These are phyloP conservation scores for Seiridium cupressi DNA, from an alignment of 2,329 filamentous ascomycete genomes.

Conservation along the genomic window DNA sequence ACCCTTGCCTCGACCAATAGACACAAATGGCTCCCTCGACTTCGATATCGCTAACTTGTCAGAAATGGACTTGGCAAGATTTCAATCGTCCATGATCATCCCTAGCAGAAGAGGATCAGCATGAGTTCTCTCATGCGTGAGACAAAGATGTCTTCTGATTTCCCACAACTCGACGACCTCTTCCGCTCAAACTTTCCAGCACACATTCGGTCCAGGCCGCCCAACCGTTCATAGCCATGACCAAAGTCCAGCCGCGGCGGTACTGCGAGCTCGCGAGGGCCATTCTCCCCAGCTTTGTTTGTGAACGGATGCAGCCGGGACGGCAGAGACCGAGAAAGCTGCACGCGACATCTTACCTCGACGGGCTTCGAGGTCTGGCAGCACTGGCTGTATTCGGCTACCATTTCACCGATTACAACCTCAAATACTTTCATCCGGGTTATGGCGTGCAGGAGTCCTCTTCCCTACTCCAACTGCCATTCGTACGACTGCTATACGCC, in stretches of 20 bases:
- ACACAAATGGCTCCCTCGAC: no score
- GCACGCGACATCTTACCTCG: constrained; percentile 45
- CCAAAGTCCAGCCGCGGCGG: background rate
- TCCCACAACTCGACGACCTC: no score
- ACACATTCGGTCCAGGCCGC: background rate
- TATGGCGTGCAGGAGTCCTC: constrained; percentile 31
- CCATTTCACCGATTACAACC: constrained; percentile 33
- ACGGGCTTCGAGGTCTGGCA: constrained; percentile 48
- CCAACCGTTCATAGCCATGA: background rate
- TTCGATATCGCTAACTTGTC: no score
- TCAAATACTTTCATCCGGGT: constrained; percentile 28
- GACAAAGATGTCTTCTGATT: no score
- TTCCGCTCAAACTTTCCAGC: no score
- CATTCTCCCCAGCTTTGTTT: background rate
- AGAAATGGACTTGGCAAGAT: no score
- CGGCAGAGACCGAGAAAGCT: constrained; percentile 7
- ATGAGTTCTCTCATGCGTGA: no score
- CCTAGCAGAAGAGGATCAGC: no score
- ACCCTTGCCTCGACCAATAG: no score
- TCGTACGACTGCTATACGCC: background rate
- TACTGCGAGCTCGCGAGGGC: background rate
- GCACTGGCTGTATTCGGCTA: constrained; percentile 48
- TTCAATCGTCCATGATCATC: no score
- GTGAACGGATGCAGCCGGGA: background rate
- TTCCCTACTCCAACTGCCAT: constrained; percentile 39